Evolutionary conservation across 2,329 filamentous ascomycete species (phyloP), one percentile per base, ranked within the genome.

Genomic region (Fusarium brachygibbosum): DNA sequence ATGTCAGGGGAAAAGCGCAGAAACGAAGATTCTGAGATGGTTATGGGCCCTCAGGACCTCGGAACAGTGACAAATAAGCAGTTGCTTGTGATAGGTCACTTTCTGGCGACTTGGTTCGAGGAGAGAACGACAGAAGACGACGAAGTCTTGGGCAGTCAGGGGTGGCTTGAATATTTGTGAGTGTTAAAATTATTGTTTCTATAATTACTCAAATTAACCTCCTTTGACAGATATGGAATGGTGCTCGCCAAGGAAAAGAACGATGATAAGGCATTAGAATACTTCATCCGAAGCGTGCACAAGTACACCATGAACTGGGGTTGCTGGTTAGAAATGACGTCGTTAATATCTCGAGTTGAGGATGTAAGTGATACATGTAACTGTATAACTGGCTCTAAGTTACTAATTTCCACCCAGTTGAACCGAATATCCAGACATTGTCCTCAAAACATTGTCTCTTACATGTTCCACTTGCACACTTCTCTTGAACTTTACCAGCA

Each of bases 11-110:
- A 99, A 83, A 98, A 98, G 84, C 90, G 93, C 69, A 97, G 95
- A 79, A 93, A 97, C 74, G 96, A 99, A 79, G 95, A 98, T 60
- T 93, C 93, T 23, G 96, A 99, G 81, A 98, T 98, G 92, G 93
- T 99, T 51, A 89, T 98, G 80, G 96, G 96, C 0, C 95, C 96
- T 2, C 90, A 94, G 61, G 96, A 99, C 79, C 90, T 93, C 16
- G 94, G 94, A 2, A 90, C 90, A 32, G 92, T 93, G 2, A 81
- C 89, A 62, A 99, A 99, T 78, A 93, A 94, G 78, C 93, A 98
- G 77, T 82, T 99, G 31, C 85, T 91, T 4, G 85, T 87, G 1
- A 88, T 98, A 37, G 90, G 91, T 21, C 88, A 90, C 9, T 90
- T 91, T 32, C 82, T 99, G 32, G 90, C 96, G 70, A 86, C 88